phyloP scores from a whole-genome alignment of 2,329 filamentous ascomycete genomes.

The Pestalotiopsis fici region DNA sequence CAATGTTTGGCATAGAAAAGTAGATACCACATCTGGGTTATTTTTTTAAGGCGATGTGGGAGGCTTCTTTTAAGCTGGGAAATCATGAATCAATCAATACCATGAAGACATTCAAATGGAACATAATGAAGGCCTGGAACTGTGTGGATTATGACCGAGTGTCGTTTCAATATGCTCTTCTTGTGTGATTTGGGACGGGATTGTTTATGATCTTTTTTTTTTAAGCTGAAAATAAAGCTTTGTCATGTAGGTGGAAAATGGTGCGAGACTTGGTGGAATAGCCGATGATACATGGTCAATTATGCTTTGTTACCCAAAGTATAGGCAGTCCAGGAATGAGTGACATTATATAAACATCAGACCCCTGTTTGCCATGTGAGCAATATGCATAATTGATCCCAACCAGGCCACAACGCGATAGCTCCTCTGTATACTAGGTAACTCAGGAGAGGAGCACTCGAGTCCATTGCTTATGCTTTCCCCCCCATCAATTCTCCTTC shows the following conservation, averaged over 20 bases:
- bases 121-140: background rate
- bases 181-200: background rate
- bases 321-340: too few species aligned
- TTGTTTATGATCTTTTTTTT: too few species aligned
- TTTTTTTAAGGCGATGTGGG: background rate
- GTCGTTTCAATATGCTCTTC: background rate
- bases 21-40: background rate
- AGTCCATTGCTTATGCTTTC: too few species aligned
- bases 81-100: background rate
- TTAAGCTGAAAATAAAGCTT: too few species aligned
- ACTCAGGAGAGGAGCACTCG: too few species aligned
- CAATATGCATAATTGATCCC: too few species aligned
- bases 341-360: too few species aligned
- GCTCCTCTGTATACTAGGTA: too few species aligned
- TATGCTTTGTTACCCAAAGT: background rate
- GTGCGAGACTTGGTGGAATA: too few species aligned
- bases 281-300: background rate
- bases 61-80: background rate
- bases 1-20: background rate
- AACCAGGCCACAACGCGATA: too few species aligned
- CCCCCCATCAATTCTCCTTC: too few species aligned
- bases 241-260: too few species aligned
- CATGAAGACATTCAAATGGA: background rate
- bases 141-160: background rate
- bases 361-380: background rate